Base-by-base conservation (phyloP, 148 eudicot species). In the Nepenthes mirabilis region DNA sequence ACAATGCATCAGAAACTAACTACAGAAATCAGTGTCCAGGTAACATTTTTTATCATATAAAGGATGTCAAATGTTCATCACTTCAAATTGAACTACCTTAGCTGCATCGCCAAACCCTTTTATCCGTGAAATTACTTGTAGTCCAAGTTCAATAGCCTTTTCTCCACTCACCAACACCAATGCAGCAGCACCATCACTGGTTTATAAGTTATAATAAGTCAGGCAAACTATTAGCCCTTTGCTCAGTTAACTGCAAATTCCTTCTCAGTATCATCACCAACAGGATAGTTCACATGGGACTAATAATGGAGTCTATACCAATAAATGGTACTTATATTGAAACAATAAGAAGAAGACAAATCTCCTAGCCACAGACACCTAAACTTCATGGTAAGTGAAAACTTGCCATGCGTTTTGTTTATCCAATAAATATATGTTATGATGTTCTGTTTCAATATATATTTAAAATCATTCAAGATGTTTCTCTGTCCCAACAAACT, bases 181-280 rank as follows among this genome's bases (percentile, higher is more conserved):
- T 65, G 99, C 99, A 65, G 99, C 99, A 50, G 91, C 99, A 52
- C 99, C 99, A 68, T 93, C 99, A 82, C 99, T 89, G 69, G 59
- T 60, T 69, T 66, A 13, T 50, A 51, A 75, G 65, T 69, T 66
- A 13, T 50, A 51, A 75, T 63, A 64, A 23, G 59, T 65, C 51
- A 56, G 47, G 58, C 37, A 70, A 43, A 40, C 13, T 23, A 35
- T 68, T 37, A 64, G 52, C 52, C 50, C 37, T 65, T 43, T 43
- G 13, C 13, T 6, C 6, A 10, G 33, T 2, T 6, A 10, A 37
- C 32, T 3, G 14, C 11, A 36, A 50, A 50, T 11, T 50, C 6
- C 23, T 50, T 14, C 53, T 50, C 53, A 50, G 14, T 2, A 50
- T 11, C 53, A 50, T 14, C 11, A 14, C 53, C 23, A 57, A 10